phyloP scores from a whole-genome alignment of 176 grass and related monocot genomes.

The Areca catechu region DNA sequence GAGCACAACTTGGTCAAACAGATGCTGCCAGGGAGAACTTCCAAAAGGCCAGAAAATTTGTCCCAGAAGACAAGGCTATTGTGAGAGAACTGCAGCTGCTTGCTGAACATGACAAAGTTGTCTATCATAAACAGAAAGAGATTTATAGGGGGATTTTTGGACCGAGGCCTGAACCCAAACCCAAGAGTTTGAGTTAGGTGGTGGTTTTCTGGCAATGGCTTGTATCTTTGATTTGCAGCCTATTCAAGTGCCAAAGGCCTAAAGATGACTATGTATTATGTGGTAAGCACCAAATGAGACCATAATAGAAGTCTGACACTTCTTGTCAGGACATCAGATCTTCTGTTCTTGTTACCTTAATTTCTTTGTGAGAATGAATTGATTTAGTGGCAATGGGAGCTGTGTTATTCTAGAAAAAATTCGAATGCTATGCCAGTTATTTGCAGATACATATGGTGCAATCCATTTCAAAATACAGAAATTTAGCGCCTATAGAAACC shows the following conservation, averaged over 20 bases:
- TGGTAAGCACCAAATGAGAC: no score
- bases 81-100: slow-evolving; percentile 48
- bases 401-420: no score
- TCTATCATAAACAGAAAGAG: slow-evolving; percentile 89
- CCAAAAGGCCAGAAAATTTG: slow-evolving; percentile 59
- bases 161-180: slow-evolving; percentile 54
- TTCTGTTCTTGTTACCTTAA: no score
- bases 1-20: slow-evolving; percentile 72
- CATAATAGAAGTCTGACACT: no score
- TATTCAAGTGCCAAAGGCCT: slow-evolving; percentile 11
- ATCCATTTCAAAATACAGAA: no score
- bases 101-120: slow-evolving; percentile 52
- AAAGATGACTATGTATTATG: no score
- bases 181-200: slow-evolving; percentile 35
- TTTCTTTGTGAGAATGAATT: no score
- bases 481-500: no score
- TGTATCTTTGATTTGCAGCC: slow-evolving; percentile 28
- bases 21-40: slow-evolving; percentile 76
- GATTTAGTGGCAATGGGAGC: no score
- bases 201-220: slow-evolving; percentile 63
- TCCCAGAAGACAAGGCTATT: slow-evolving; percentile 62
- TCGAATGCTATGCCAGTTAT: no score
- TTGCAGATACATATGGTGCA: no score
- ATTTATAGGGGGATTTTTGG: slow-evolving; percentile 85
- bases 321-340: no score